Conservation (phyloP, 2,329 filamentous ascomycete genomes). For the Biscogniauxia marginata region DNA sequence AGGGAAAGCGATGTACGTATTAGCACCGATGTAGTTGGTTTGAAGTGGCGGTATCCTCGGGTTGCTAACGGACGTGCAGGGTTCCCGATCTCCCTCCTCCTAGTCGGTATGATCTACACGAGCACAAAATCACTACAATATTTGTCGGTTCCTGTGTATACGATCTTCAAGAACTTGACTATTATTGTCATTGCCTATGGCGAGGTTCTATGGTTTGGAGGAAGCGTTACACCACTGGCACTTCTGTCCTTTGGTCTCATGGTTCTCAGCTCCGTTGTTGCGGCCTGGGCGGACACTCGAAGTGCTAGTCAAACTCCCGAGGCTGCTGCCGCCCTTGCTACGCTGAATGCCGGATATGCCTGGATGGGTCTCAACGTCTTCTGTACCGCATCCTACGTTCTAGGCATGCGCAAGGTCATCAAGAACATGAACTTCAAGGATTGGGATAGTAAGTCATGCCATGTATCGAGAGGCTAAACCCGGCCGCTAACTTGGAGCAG, state of each 20-base stretch:
- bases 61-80: slow-evolving; percentile 49
- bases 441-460: slow-evolving; percentile 80
- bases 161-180: slow-evolving; percentile 99
- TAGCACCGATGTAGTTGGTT: background rate
- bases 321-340: slow-evolving; percentile 75
- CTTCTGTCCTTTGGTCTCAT: slow-evolving; percentile 95
- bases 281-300: slow-evolving; percentile 93
- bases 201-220: slow-evolving; percentile 97
- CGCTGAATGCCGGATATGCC: slow-evolving; percentile 88
- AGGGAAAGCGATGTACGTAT: slow-evolving; percentile 84
- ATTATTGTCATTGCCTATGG: slow-evolving; percentile 99
- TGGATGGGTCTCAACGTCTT: slow-evolving; percentile 99
- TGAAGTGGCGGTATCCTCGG: background rate
- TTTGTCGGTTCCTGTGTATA: slow-evolving; percentile 97
- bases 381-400: slow-evolving; percentile 84
- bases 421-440: slow-evolving; percentile 99
- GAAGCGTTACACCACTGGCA: slow-evolving; percentile 81
- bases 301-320: slow-evolving; percentile 57
- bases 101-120: slow-evolving; percentile 99
- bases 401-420: slow-evolving; percentile 97
- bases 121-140: slow-evolving; percentile 93
- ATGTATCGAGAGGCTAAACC: background rate
- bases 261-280: slow-evolving; percentile 91
- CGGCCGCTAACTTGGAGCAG: slow-evolving; percentile 49
- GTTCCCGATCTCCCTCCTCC: slow-evolving; percentile 93